phyloP scores from a whole-genome alignment of 225 moss, liverwort and hornwort genomes.

The Anthoceros angustus region DNA sequence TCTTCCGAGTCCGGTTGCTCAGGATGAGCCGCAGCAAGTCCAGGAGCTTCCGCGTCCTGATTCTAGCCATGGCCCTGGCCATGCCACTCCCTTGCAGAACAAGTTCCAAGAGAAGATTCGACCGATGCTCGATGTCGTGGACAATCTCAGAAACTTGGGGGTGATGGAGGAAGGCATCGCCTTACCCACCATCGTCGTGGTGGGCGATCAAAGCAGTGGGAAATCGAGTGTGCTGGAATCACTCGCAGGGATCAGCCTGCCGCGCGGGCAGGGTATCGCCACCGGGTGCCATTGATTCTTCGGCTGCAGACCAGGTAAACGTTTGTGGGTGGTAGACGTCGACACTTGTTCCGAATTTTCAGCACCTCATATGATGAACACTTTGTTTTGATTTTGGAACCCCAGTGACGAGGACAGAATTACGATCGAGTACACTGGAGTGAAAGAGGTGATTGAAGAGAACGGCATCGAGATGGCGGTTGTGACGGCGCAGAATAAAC shows the following conservation, averaged over 20 bases:
- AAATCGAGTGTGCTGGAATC: constrained; percentile 31
- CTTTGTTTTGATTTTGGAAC: too few species aligned
- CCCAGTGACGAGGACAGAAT: constrained; percentile 6
- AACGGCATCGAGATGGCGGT: constrained; percentile 12
- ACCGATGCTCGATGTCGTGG: constrained; percentile 17
- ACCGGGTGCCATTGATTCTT: constrained; percentile 22
- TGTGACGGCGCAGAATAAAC: constrained; percentile 6
- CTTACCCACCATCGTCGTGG: constrained; percentile 27
- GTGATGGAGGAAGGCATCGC: constrained; percentile 22
- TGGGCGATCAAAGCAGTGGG: constrained; percentile 24
- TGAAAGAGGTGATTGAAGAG: constrained; percentile 9
- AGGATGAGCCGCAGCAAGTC: neutral
- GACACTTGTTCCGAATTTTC: neutral
- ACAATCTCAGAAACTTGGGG: constrained; percentile 13
- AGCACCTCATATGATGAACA: neutral
- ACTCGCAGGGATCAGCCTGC: constrained; percentile 22
- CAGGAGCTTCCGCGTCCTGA: too few species aligned
- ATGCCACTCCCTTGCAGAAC: neutral
- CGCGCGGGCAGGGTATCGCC: constrained; percentile 20
- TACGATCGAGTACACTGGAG: constrained; percentile 6
- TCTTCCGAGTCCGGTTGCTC: too few species aligned
- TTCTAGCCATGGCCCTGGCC: neutral
- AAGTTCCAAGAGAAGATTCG: constrained; percentile 13
- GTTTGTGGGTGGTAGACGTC: neutral
- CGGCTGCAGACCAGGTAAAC: constrained; percentile 11